These are phyloP conservation scores for Penicillium griseofulvum DNA, from an alignment of 2,329 filamentous ascomycete species.

Conservation along the genomic window DNA sequence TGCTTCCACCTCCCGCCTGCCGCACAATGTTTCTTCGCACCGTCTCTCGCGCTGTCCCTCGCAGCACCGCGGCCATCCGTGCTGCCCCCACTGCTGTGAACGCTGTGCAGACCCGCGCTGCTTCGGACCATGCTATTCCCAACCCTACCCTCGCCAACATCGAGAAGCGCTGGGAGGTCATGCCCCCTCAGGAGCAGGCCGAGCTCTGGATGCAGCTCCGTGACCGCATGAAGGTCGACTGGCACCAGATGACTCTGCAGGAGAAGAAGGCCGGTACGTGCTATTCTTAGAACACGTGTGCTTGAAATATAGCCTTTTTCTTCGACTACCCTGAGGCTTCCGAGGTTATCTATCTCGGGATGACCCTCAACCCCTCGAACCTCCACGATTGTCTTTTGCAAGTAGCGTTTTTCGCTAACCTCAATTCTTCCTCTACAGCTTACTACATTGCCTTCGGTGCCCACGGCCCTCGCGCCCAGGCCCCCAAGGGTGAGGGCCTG, in stretches of 20 bases:
- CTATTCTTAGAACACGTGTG: neutral
- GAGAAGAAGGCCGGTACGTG: constrained; percentile 99
- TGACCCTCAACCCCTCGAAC: neutral
- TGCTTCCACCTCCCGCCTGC: constrained; percentile 27
- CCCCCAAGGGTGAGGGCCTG: constrained; percentile 80
- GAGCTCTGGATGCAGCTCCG: constrained; percentile 98
- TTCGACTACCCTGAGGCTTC: constrained; percentile 17
- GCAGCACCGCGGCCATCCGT: constrained; percentile 42
- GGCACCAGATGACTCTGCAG: constrained; percentile 89
- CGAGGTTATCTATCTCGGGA: constrained; percentile 12
- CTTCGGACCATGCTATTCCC: constrained; percentile 86
- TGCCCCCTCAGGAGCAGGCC: constrained; percentile 98
- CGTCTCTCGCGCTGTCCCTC: constrained; percentile 45
- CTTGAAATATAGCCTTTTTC: neutral
- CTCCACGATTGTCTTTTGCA: neutral
- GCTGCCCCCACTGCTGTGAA: constrained; percentile 40
- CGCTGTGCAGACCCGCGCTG: constrained; percentile 52
- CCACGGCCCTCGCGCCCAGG: constrained; percentile 82
- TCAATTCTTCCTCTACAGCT: constrained; percentile 54
- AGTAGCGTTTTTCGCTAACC: constrained; percentile 23
- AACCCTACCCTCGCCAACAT: constrained; percentile 97
- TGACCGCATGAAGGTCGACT: constrained; percentile 98
- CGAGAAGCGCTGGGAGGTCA: constrained; percentile 98
- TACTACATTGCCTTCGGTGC: constrained; percentile 99
- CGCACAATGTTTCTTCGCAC: constrained; percentile 49